Percentiles rank a stretch among this genome's conserved stretches.
phyloP scores from a whole-genome alignment of 148 eudicot genomes.

The Cornus florida region DNA sequence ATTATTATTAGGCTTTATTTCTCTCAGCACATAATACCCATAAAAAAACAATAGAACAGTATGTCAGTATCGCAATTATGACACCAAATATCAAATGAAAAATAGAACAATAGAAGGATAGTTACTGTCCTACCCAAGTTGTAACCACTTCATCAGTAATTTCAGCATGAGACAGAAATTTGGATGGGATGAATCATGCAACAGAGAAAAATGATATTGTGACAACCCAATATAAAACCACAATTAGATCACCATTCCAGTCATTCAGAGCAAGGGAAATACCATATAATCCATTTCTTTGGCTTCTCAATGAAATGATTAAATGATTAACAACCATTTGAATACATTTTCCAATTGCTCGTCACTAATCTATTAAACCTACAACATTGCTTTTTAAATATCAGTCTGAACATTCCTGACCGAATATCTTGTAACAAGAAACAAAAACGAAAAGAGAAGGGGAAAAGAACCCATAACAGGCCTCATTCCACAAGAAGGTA shows the following conservation, averaged over 20 bases:
- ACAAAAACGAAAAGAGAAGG: no score
- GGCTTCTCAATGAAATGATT: neutral
- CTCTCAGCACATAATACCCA: neutral
- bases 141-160: neutral
- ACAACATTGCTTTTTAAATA: no score
- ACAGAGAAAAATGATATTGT: neutral
- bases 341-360: neutral
- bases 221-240: neutral
- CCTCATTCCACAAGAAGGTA: no score
- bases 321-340: neutral
- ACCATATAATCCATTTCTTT: neutral
- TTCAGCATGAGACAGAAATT: neutral
- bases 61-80: neutral
- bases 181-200: neutral
- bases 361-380: no score
- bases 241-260: neutral
- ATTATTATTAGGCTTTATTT: neutral
- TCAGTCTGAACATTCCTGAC: no score
- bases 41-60: neutral
- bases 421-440: no score
- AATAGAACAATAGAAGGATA: no score
- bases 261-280: neutral
- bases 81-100: no score
- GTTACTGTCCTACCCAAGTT: neutral
- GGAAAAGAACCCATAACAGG: no score